Percentiles rank a stretch among this genome's conserved stretches.
Conservation (phyloP, 768 basidiomycete genomes). For the Suillus lakei region DNA sequence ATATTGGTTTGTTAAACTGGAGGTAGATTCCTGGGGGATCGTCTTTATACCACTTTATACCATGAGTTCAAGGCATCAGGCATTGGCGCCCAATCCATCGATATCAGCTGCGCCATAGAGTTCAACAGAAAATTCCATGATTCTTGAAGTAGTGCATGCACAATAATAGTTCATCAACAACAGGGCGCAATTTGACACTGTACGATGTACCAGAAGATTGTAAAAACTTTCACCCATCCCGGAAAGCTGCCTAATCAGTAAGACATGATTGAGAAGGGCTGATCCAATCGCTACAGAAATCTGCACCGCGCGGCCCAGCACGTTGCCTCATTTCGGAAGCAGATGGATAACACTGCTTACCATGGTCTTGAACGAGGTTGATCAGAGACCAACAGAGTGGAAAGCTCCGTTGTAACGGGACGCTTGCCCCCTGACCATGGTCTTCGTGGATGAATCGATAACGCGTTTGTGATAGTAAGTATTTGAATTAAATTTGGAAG, state of each 20-base stretch:
- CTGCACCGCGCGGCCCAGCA: background rate
- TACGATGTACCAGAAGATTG: background rate
- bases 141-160: background rate
- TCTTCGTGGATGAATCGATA: conserved; percentile 8
- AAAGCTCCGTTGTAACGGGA: background rate
- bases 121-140: background rate
- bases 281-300: background rate
- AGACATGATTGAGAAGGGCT: background rate
- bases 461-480: background rate
- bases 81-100: conserved; percentile 6
- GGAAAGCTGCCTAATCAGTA: background rate
- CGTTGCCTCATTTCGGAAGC: conserved; percentile 9
- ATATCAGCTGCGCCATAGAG: background rate
- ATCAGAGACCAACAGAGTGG: background rate
- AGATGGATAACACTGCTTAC: conserved; percentile 1
- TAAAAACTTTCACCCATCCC: background rate
- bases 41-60: conserved; percentile 7
- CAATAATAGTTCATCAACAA: conserved; percentile 1
- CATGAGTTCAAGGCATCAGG: background rate
- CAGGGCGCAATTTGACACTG: background rate
- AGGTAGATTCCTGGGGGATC: background rate
- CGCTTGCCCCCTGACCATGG: background rate
- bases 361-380: background rate
- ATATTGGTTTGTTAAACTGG: background rate
- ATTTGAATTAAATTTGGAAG: background rate